Evolutionary conservation across 2,329 filamentous ascomycete genomes (phyloP), one percentile per base, ranked within the genome.

Genomic region (Sporothrix brasiliensis): DNA sequence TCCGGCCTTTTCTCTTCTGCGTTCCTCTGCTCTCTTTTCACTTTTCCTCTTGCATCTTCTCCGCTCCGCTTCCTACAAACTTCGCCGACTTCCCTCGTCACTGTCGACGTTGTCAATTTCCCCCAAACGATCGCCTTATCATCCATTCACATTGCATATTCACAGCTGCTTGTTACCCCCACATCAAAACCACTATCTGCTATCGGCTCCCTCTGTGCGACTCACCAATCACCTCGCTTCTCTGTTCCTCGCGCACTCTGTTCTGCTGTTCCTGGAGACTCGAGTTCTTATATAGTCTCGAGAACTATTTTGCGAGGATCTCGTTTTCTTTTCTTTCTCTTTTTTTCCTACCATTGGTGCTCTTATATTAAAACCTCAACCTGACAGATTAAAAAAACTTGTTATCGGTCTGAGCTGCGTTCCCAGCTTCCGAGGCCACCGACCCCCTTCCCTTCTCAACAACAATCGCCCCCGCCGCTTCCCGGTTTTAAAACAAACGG

Each of bases 401-500:
- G 13, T 30, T 30, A 24, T 24, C 49, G 63, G 63, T 24, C 34
- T 66, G 47, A 67, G 58, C 54, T 44, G 58, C 49, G 34, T 67
- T 49, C 24, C 66, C 50, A 54, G 41, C 63, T 54, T 50, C 50
- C 49, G 53, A 54, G 52, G 54, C 66, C 69, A 53, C 52, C n/a
- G 47, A 52, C 53, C 53, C 34, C 47, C n/a, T n/a, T 41, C 50
- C 47, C 50, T 16, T 44, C 39, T 19, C 14, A 24, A 61, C 67
- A 39, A 56, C 56, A 66, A 58, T 27, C 27, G n/a, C 9, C 41
- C 21, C 24, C 16, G 34, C 44, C 21, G 58, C 47, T 63, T 63
- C 65, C 52, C 60, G 44, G 39, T 50, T 61, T 34, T n/a, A 24
- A 21, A 56, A 69, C 70, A 61, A 73, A 75, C 79, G 79, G 78